Evolutionary conservation across 352 stramenopile species (phyloP).

Genomic region (Phytophthora pistaciae): DNA sequence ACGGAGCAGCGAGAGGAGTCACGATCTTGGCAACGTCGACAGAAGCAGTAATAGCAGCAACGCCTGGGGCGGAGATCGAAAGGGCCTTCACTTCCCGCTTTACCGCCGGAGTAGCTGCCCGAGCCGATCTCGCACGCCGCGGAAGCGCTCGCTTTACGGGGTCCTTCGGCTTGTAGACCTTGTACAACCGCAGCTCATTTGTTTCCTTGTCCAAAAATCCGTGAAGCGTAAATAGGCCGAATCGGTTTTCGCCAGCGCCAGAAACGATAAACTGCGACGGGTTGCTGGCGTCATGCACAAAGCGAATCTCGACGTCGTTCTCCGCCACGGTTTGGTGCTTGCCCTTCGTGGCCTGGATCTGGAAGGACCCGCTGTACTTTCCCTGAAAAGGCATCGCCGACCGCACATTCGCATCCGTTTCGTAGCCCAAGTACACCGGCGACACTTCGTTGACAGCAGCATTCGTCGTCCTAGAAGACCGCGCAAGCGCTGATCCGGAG

Average conservation of each 20-base stretch:
- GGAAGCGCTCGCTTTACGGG: slow-evolving; percentile 77
- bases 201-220: slow-evolving; percentile 79
- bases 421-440: slow-evolving; percentile 74
- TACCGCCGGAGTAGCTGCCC: slow-evolving; percentile 33
- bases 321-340: slow-evolving; percentile 85
- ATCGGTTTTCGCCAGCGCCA: slow-evolving; percentile 82
- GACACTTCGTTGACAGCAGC: slow-evolving; percentile 45
- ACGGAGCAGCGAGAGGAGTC: slow-evolving; percentile 32
- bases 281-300: slow-evolving; percentile 77
- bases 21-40: slow-evolving; percentile 29
- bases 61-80: slow-evolving; percentile 38
- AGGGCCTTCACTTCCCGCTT: slow-evolving; percentile 49
- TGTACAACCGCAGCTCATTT: slow-evolving; percentile 86
- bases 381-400: slow-evolving; percentile 82
- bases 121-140: slow-evolving; percentile 49
- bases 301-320: slow-evolving; percentile 83
- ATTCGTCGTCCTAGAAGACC: slow-evolving; percentile 64
- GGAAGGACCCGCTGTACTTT: slow-evolving; percentile 89
- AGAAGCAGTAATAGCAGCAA: slow-evolving; percentile 31
- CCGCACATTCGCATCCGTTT: slow-evolving; percentile 60
- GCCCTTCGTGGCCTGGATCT: slow-evolving; percentile 88
- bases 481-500: slow-evolving; percentile 50
- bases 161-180: slow-evolving; percentile 89
- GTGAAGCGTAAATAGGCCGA: slow-evolving; percentile 79
- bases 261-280: slow-evolving; percentile 77